phyloP scores from a whole-genome alignment of 495 filamentous ascomycete species.

The Penicillium flavigenum region DNA sequence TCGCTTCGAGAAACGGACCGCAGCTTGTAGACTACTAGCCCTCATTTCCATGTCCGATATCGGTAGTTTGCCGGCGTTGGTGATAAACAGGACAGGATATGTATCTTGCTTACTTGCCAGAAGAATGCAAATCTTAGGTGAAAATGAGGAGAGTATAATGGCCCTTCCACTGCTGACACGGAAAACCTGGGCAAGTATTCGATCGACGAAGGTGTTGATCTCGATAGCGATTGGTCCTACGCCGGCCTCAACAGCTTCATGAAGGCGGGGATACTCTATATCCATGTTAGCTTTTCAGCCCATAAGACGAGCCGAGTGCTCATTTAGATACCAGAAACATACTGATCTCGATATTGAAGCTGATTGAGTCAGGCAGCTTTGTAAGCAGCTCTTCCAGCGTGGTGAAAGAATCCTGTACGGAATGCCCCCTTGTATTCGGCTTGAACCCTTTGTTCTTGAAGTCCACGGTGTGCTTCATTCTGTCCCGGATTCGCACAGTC shows the following conservation, averaged over 20 bases:
- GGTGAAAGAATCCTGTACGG: conserved; percentile 37
- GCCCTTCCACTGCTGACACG: conserved; percentile 18
- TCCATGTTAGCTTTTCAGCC: too few relatives aligned
- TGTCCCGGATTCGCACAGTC: conserved; percentile 20
- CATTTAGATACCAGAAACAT: not conserved
- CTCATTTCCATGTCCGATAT: conserved; percentile 30
- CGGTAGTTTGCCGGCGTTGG: conserved; percentile 34
- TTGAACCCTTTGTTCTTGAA: conserved; percentile 35
- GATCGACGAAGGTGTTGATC: conserved; percentile 44
- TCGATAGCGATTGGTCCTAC: conserved; percentile 39
- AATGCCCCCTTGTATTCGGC: conserved; percentile 35
- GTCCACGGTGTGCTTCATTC: conserved; percentile 40
- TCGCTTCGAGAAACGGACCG: conserved; percentile 36
- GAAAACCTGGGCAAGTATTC: conserved; percentile 32
- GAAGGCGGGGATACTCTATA: conserved; percentile 35
- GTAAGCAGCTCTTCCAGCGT: conserved; percentile 38
- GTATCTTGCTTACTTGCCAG: conserved; percentile 37
- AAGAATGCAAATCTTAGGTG: conserved; percentile 45
- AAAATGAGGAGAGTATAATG: conserved; percentile 46
- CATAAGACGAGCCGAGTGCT: too few relatives aligned
- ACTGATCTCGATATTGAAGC: conserved; percentile 46
- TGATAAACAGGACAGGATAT: conserved; percentile 45
- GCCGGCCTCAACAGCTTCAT: conserved; percentile 38
- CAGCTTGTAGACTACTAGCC: conserved; percentile 37
- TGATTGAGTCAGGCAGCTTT: conserved; percentile 30